Evolutionary conservation across 495 filamentous ascomycete species (phyloP).

Genomic region (Hyaloscypha variabilis): DNA sequence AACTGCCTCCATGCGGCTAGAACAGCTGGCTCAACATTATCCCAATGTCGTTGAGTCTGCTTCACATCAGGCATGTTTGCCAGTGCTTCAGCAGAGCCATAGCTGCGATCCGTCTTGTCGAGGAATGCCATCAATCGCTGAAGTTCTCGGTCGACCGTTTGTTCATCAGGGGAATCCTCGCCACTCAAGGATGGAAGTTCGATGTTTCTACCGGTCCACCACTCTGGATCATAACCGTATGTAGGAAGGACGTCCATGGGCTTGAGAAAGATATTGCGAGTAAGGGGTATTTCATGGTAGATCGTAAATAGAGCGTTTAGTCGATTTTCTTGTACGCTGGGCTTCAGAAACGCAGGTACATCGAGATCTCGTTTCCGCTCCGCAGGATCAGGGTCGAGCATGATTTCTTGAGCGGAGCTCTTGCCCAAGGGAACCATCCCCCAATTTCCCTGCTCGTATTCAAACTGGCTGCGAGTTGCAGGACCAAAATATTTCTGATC

Average conservation of each 20-base stretch:
- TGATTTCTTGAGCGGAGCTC: slow-evolving; percentile 56
- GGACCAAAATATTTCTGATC: slow-evolving; percentile 61
- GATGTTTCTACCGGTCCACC: slow-evolving; percentile 82
- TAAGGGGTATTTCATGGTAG: slow-evolving; percentile 80
- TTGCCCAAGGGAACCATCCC: slow-evolving; percentile 64
- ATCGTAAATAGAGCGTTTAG: slow-evolving; percentile 76
- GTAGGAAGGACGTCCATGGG: slow-evolving; percentile 46
- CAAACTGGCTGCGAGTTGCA: slow-evolving; percentile 66
- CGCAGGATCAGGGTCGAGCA: slow-evolving; percentile 60
- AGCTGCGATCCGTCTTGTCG: slow-evolving; percentile 75
- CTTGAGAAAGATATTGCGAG: slow-evolving; percentile 72
- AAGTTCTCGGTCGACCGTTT: slow-evolving; percentile 52
- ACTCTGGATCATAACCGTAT: slow-evolving; percentile 65
- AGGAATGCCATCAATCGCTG: slow-evolving; percentile 90
- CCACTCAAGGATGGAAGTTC: slow-evolving; percentile 47
- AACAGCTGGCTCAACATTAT: slow-evolving; percentile 29
- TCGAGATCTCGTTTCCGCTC: slow-evolving; percentile 60
- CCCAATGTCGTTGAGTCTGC: slow-evolving; percentile 20
- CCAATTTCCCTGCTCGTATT: slow-evolving; percentile 77
- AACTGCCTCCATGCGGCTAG: slow-evolving; percentile 31
- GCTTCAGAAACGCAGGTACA: slow-evolving; percentile 73
- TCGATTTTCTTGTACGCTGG: slow-evolving; percentile 58
- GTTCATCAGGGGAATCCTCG: slow-evolving; percentile 28
- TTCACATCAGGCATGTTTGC: slow-evolving; percentile 46
- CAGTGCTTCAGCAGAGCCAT: slow-evolving; percentile 71